Evolutionary conservation across 805 yeast species (phyloP), one percentile per base, ranked within the genome.

Genomic region (Ogataea zsoltii): DNA sequence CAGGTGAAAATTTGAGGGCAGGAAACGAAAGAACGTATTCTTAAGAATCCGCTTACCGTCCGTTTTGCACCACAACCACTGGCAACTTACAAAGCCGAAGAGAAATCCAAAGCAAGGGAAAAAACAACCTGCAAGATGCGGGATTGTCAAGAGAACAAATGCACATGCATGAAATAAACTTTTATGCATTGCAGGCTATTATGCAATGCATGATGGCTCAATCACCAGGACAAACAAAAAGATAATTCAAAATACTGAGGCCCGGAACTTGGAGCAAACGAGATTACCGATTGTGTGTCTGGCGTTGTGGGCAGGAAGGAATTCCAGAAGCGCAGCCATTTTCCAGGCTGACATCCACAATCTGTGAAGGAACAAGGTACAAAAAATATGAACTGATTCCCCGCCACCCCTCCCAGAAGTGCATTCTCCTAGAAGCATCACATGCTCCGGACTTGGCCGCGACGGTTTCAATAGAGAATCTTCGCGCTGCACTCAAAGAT

Each of bases 91-190:
- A 25, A 37, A 37, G 33, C 32, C 40, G 40, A 37, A 37, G 26
- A 37, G 40, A 17, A 37, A 37, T 37, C n/a, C 40, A 37, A 37
- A 37, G 40, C 40, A 37, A 37, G 32, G n/a, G 40, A 37, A 37
- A 13, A 37, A 26, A 17, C 17, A 17, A 4, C 9, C 32, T 30
- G 29, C 16, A 9, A 17, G 23, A 28, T 16, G 23, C 16, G 11
- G 4, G 3, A 37, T 37, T 37, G 40, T 37, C 21, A 25, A 16
- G 15, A 28, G 31, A 37, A 37, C 25, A 37, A 26, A 16, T 4
- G 12, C 13, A 13, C 15, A 37, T 37, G 40, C 40, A 26, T 12
- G 3, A 33, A 7, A 23, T 14, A 16, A 37, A 25, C 9, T 37
- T 16, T 37, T 26, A 21, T 17, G 25, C 32, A 17, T 26, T 26